Conservation (phyloP, 306 rosid genomes). For the Oemleria cerasiformis region DNA sequence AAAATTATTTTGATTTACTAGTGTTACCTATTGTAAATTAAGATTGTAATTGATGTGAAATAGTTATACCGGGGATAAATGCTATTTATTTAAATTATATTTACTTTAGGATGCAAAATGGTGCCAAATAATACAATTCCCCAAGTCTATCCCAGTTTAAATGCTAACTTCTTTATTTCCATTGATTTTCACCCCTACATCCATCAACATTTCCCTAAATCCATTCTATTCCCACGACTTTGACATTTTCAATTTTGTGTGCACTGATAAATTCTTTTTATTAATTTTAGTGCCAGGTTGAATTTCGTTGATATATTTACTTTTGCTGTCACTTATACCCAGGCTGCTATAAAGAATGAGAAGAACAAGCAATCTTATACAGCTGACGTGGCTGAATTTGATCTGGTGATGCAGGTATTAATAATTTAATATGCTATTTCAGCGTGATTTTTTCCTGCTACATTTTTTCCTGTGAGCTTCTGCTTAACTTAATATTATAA, state of each 20-base stretch:
- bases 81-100: background rate
- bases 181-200: background rate
- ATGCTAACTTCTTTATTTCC: background rate
- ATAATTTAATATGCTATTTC: slow-evolving; percentile 21
- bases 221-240: background rate
- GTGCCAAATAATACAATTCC: background rate
- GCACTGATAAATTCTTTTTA: background rate
- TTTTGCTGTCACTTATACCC: slow-evolving; percentile 34
- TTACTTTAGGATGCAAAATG: background rate
- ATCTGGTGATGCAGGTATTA: slow-evolving; percentile 89
- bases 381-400: slow-evolving; percentile 79
- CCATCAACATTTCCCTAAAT: background rate
- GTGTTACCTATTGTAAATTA: background rate
- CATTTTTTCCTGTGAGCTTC: too few relatives aligned
- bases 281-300: background rate
- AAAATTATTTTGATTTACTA: background rate
- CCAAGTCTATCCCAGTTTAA: background rate
- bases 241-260: background rate
- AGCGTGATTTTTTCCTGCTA: slow-evolving; percentile 19
- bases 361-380: slow-evolving; percentile 51
- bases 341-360: slow-evolving; percentile 63
- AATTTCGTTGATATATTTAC: slow-evolving; percentile 5
- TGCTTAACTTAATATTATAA: slow-evolving; percentile 11
- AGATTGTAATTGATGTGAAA: background rate
- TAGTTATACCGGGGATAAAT: background rate